Conservation (phyloP, 129 eudicot species). For the Gnaphalium uliginosum region DNA sequence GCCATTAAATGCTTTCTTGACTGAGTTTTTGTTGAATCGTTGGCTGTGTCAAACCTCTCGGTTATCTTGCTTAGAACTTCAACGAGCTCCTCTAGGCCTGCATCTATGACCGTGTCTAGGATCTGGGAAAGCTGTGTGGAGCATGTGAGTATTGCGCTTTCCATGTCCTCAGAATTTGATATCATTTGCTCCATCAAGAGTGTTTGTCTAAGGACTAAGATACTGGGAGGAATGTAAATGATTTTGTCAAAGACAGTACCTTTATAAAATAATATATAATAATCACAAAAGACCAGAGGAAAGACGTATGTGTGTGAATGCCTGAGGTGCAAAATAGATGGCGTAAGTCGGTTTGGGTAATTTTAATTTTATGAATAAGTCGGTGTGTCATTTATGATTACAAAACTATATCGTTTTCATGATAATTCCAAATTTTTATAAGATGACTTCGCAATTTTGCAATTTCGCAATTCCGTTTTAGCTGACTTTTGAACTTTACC, state of each 20-base stretch:
- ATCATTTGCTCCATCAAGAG: constrained; percentile 55
- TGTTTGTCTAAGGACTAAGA: constrained; percentile 66
- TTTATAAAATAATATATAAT: background rate
- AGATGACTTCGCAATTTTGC: background rate
- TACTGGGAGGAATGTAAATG: constrained; percentile 44
- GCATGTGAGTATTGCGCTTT: constrained; percentile 39
- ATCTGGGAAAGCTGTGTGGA: constrained; percentile 45
- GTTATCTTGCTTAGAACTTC: constrained; percentile 34
- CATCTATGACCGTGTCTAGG: constrained; percentile 51
- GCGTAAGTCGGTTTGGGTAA: background rate
- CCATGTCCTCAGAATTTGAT: constrained; percentile 52
- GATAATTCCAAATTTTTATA: background rate
- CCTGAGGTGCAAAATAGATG: background rate
- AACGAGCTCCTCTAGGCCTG: constrained; percentile 60
- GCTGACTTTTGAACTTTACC: background rate
- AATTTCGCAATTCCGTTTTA: background rate
- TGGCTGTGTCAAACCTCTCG: constrained; percentile 29
- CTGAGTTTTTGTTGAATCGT: constrained; percentile 35
- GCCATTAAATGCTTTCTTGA: constrained; percentile 53
- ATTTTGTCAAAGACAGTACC: background rate
- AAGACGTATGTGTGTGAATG: background rate
- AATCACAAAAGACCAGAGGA: background rate
- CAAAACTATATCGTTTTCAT: no score
- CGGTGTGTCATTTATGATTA: background rate
- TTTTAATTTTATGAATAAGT: background rate